These are phyloP conservation scores for Auricularia auricula-judae DNA, from an alignment of 768 basidiomycete genomes.

Conservation along the genomic window DNA sequence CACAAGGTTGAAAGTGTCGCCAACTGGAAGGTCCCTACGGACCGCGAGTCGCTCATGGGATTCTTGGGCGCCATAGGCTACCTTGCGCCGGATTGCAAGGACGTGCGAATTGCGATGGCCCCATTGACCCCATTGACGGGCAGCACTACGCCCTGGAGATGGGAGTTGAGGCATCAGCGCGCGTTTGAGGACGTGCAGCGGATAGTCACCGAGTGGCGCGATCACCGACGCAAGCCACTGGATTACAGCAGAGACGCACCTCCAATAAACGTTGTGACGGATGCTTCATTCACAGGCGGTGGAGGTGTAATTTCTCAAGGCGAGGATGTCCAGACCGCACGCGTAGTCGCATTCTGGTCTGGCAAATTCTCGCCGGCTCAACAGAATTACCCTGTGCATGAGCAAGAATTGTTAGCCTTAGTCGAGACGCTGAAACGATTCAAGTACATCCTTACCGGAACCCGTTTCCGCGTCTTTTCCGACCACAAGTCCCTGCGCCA, in stretches of 20 bases:
- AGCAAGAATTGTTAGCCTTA: slow-evolving; percentile 27
- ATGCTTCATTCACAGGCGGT: slow-evolving; percentile 21
- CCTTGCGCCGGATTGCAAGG: slow-evolving; percentile 12
- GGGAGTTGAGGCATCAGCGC: neutral
- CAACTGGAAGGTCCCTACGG: slow-evolving; percentile 21
- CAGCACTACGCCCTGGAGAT: neutral
- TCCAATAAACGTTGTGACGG: slow-evolving; percentile 20
- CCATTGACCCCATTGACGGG: neutral
- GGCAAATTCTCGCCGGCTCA: slow-evolving; percentile 26
- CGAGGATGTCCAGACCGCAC: slow-evolving; percentile 14
- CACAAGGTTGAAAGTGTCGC: slow-evolving; percentile 28
- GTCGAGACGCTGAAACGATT: slow-evolving; percentile 21
- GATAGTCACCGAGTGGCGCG: neutral
- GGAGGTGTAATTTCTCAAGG: slow-evolving; percentile 21
- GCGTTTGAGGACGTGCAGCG: slow-evolving; percentile 7
- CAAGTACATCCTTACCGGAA: slow-evolving; percentile 22
- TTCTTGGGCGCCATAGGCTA: slow-evolving; percentile 24
- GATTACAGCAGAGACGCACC: slow-evolving; percentile 12
- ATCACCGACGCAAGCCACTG: neutral
- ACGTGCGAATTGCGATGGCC: neutral
- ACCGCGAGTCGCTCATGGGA: slow-evolving; percentile 20
- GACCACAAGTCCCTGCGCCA: slow-evolving; percentile 23
- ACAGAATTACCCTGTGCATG: slow-evolving; percentile 31
- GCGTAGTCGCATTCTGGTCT: slow-evolving; percentile 23
- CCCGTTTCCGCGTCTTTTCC: slow-evolving; percentile 17